Percentiles rank a stretch among this genome's conserved stretches.
Evolutionary conservation across 805 yeast species (phyloP).

Genomic region (Torulaspora franciscae): DNA sequence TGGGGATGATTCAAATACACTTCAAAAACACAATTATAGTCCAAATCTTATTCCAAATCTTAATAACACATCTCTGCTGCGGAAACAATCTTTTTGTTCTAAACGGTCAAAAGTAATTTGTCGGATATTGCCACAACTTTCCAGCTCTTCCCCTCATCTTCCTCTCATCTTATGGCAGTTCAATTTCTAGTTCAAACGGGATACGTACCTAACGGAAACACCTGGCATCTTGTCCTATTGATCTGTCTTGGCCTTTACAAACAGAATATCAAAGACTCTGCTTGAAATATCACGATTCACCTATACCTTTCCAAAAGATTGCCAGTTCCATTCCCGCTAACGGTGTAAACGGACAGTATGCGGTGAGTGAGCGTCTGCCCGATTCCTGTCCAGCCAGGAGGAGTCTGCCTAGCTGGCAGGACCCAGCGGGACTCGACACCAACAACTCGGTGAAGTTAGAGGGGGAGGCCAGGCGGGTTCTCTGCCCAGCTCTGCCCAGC

Average conservation of each 20-base stretch:
- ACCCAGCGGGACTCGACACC: no score
- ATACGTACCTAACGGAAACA: constrained; percentile 94
- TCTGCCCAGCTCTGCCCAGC: constrained; percentile 1
- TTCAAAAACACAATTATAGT: no score
- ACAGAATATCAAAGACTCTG: not conserved
- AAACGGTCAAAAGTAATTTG: not conserved
- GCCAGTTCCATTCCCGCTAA: not conserved
- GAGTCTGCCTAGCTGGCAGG: not conserved
- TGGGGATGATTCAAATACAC: not conserved
- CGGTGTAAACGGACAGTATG: constrained; percentile 1
- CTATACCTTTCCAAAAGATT: constrained; percentile 9
- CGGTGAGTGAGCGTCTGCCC: not conserved
- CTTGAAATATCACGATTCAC: constrained; percentile 4
- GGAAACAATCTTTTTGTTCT: no score
- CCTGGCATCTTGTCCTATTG: constrained; percentile 73
- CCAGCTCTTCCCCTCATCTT: not conserved
- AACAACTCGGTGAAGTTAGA: not conserved
- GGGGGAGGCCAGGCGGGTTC: no score
- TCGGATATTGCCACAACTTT: not conserved
- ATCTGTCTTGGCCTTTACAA: constrained; percentile 10
- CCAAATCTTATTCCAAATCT: not conserved
- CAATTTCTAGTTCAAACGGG: constrained; percentile 1
- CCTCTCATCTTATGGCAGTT: constrained; percentile 1
- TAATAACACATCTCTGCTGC: not conserved
- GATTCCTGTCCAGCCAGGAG: not conserved